Evolutionary conservation across 768 basidiomycete species (phyloP).

Genomic region (Gyrodon lividus): DNA sequence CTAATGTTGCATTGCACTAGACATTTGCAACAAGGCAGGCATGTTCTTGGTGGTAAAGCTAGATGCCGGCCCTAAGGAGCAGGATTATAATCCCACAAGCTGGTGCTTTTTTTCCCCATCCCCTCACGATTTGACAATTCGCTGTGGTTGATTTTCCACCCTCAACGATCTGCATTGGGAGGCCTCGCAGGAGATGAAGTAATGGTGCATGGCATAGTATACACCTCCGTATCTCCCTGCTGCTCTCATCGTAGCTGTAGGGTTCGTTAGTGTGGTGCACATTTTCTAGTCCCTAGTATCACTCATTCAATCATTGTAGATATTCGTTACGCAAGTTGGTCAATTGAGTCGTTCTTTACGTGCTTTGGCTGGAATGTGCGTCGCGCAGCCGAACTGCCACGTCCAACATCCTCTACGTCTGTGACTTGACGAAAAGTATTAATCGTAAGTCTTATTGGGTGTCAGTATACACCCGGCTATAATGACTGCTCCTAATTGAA

Average conservation of each 20-base stretch:
- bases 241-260: slow-evolving; percentile 52
- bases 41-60: too few relatives aligned
- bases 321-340: too few relatives aligned
- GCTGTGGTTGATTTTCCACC: slow-evolving; percentile 38
- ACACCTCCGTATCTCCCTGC: slow-evolving; percentile 87
- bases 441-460: too few relatives aligned
- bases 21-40: too few relatives aligned
- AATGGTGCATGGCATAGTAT: slow-evolving; percentile 86
- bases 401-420: too few relatives aligned
- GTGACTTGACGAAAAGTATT: too few relatives aligned
- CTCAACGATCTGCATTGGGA: slow-evolving; percentile 43
- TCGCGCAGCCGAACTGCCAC: too few relatives aligned
- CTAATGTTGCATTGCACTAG: too few relatives aligned
- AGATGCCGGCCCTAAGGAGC: slow-evolving; percentile 39
- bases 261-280: slow-evolving; percentile 88
- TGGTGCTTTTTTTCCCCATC: slow-evolving; percentile 21
- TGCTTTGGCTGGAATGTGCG: too few relatives aligned
- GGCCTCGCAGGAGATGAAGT: slow-evolving; percentile 90
- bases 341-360: not conserved
- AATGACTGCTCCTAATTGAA: too few relatives aligned
- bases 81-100: not conserved
- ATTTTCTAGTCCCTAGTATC: slow-evolving; percentile 37
- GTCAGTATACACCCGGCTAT: too few relatives aligned
- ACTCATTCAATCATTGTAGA: too few relatives aligned
- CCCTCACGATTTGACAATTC: slow-evolving; percentile 47